Percentiles rank a stretch among this genome's conserved stretches.
phyloP scores from a whole-genome alignment of 176 grass and related monocot genomes.

The Dendrocalamus sinicus region DNA sequence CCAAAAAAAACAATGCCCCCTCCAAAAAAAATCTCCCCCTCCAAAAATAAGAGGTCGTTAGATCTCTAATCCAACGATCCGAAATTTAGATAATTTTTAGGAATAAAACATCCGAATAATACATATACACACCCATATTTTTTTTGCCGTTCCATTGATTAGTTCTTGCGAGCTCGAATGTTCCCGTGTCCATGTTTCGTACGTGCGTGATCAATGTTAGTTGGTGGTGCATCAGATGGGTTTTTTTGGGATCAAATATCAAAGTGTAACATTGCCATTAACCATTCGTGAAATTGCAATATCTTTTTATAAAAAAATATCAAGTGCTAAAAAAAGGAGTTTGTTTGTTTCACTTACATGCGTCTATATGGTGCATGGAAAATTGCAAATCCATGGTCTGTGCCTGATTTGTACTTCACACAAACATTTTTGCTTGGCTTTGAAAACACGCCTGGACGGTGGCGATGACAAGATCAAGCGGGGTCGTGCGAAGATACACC shows the following conservation, averaged over 20 bases:
- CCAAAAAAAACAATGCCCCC: too few relatives aligned
- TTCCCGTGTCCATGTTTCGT: neutral
- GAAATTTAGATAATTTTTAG: too few relatives aligned
- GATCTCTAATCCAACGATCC: too few relatives aligned
- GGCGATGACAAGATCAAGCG: constrained; percentile 33
- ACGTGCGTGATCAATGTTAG: neutral
- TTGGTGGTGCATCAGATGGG: neutral
- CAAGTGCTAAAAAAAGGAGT: neutral
- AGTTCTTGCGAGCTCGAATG: neutral
- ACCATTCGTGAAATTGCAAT: neutral
- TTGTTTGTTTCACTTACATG: neutral
- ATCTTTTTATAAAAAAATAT: neutral
- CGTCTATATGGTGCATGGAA: neutral
- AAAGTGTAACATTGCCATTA: constrained; percentile 25
- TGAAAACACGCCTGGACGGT: constrained; percentile 36
- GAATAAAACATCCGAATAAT: too few relatives aligned
- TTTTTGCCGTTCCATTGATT: constrained; percentile 6
- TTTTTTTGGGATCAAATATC: constrained; percentile 37
- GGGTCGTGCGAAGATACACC: constrained; percentile 14
- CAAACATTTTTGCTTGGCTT: neutral
- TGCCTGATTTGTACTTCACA: constrained; percentile 6
- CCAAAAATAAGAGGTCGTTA: too few relatives aligned
- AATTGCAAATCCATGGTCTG: neutral
- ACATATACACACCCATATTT: too few relatives aligned
- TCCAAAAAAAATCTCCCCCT: too few relatives aligned